Evolutionary conservation across 257 asterid genomes (phyloP).

Genomic region (Petunia axillaris): DNA sequence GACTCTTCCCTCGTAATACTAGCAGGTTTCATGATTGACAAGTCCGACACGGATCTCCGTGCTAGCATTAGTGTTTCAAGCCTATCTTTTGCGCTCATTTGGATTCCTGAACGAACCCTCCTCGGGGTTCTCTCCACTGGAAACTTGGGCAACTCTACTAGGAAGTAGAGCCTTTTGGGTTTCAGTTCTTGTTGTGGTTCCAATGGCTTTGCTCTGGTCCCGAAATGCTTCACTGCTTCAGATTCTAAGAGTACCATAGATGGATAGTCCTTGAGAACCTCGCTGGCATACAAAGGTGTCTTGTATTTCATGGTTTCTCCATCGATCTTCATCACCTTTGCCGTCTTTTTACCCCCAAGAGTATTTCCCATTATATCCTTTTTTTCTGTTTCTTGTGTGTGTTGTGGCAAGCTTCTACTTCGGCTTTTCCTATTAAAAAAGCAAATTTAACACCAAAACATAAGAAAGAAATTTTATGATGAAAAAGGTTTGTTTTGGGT

Average conservation of each 20-base stretch:
- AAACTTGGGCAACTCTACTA: conserved; percentile 69
- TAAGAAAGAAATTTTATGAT: neutral
- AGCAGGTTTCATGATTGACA: conserved; percentile 62
- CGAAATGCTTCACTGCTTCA: conserved; percentile 80
- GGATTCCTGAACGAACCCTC: conserved; percentile 86
- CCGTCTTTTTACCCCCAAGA: conserved; percentile 61
- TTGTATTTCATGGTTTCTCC: conserved; percentile 70
- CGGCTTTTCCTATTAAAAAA: neutral
- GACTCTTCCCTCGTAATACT: conserved; percentile 33
- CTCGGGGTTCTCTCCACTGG: conserved; percentile 55
- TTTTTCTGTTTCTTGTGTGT: neutral
- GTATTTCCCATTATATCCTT: conserved; percentile 68
- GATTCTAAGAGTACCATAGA: conserved; percentile 72
- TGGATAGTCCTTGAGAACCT: conserved; percentile 60
- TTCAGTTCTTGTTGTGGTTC: conserved; percentile 79
- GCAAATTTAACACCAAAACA: neutral
- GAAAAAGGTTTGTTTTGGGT: neutral
- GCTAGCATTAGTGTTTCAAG: conserved; percentile 88
- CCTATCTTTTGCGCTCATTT: conserved; percentile 92
- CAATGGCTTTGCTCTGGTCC: conserved; percentile 76
- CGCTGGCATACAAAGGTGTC: conserved; percentile 66
- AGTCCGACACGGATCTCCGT: conserved; percentile 75
- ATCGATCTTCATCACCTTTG: conserved; percentile 78
- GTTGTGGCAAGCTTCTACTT: neutral
- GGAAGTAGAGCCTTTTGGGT: conserved; percentile 71